phyloP scores from a whole-genome alignment of 768 basidiomycete genomes.

The Coprinopsis cinerea region DNA sequence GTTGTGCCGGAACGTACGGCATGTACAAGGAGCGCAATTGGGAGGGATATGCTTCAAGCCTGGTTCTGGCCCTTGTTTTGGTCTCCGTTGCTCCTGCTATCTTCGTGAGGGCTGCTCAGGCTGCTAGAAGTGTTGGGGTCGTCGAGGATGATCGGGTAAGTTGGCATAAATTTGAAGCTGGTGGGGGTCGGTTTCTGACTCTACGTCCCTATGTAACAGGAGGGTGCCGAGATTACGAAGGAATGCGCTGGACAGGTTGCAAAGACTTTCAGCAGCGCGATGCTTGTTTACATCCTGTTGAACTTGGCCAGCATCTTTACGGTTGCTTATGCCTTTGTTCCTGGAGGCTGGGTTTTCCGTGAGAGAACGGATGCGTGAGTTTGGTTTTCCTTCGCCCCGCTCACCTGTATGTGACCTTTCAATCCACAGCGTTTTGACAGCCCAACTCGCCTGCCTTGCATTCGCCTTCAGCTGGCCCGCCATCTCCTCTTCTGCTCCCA shows the following conservation, averaged over 20 bases:
- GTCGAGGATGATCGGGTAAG: not conserved
- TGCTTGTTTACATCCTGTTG: slow-evolving; percentile 56
- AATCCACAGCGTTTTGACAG: slow-evolving; percentile 46
- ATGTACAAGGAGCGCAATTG: slow-evolving; percentile 62
- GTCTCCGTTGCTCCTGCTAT: slow-evolving; percentile 57
- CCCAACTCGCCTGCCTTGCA: slow-evolving; percentile 44
- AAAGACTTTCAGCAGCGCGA: slow-evolving; percentile 48
- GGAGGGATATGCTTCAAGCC: slow-evolving; percentile 64
- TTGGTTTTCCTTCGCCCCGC: not conserved
- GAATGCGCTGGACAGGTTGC: slow-evolving; percentile 30
- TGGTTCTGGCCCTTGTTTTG: slow-evolving; percentile 55
- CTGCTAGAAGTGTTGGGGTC: slow-evolving; percentile 7
- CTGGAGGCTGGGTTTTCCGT: slow-evolving; percentile 66
- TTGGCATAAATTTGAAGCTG: too few species aligned
- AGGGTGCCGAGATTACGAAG: not conserved
- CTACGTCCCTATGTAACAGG: not conserved
- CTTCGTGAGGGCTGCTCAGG: slow-evolving; percentile 40
- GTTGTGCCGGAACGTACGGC: slow-evolving; percentile 36
- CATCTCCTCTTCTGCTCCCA: not conserved
- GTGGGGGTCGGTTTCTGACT: not conserved
- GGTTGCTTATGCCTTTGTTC: slow-evolving; percentile 88
- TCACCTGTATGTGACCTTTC: slow-evolving; percentile 3
- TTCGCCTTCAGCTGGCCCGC: slow-evolving; percentile 26
- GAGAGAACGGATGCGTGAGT: slow-evolving; percentile 73
- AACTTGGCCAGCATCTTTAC: slow-evolving; percentile 73